Evolutionary conservation across 2,329 filamentous ascomycete species (phyloP).

Genomic region (Tolypocladium paradoxum): DNA sequence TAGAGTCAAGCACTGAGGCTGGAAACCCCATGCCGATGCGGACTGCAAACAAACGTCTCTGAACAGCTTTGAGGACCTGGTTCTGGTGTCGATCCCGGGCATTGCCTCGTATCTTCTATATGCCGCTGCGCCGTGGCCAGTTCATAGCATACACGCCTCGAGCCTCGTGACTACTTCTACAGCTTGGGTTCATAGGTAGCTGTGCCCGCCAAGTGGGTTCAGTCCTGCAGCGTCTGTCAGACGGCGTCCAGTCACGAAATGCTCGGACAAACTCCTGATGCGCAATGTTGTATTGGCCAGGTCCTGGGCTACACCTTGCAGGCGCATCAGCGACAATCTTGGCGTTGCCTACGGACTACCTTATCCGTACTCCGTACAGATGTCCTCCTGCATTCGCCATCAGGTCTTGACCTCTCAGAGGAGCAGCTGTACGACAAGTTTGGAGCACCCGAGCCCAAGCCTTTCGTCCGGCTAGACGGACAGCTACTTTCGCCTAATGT

Average conservation of each 20-base stretch:
- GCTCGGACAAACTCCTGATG: neutral
- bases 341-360: too few species aligned
- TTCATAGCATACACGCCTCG: neutral
- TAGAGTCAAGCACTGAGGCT: slow-evolving; percentile 94
- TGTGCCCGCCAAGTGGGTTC: neutral
- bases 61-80: slow-evolving; percentile 7
- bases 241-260: neutral
- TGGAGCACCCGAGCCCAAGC: too few species aligned
- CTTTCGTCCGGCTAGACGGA: too few species aligned
- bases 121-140: neutral
- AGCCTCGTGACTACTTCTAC: neutral
- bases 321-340: neutral
- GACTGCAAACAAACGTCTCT: slow-evolving; percentile 21
- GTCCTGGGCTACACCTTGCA: neutral
- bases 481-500: too few species aligned
- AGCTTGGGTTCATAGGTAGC: neutral
- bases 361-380: too few species aligned
- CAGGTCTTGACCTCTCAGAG: too few species aligned
- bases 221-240: neutral
- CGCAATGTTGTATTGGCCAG: too few species aligned
- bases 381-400: too few species aligned
- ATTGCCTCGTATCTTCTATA: neutral
- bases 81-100: neutral
- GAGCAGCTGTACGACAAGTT: too few species aligned
- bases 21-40: slow-evolving; percentile 18